Evolutionary conservation across 352 stramenopile species (phyloP), one percentile per base, ranked within the genome.

Genomic region (Pythium rhizo-oryzae): DNA sequence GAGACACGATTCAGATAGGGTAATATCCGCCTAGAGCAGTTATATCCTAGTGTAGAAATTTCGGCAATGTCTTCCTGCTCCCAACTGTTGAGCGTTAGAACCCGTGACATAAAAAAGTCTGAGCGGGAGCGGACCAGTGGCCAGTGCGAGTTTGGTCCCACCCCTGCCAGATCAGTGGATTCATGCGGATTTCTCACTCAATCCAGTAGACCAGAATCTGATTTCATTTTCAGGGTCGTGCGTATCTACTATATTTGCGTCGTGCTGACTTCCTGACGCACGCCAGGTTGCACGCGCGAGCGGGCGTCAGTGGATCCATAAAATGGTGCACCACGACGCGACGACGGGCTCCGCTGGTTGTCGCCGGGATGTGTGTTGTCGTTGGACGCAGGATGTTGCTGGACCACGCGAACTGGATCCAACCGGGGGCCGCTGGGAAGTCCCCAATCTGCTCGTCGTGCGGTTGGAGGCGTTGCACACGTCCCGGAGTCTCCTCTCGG

Each of bases 91-190:
- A 47, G 11, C 12, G 15, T 24, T 43, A 43, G 39, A 57, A 57
- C 25, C 11, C 1, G 21, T 55, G 49, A 19, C 23, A 41, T n/a
- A 55, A 55, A 9, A n/a, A 18, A 9, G 47, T 53, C 30, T 57
- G 21, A 12, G 16, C 19, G 28, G 50, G 9, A 15, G 23, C 23
- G 21, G n/a, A 12, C 50, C 25, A 57, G 50, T 57, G 50, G 50
- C 50, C 50, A 57, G 50, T 57, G 25, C 50, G 28, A 23, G 25
- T 7, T 41, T 43, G 50, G 50, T 57, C 50, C 50, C 50, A 57
- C 50, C 50, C 39, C 25, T 35, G 23, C 49, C 23, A 37, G 49
- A 18, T 55, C 21, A 55, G 49, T 55, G 16, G 24, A 55, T 55
- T 55, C 49, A 35, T 24, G 9, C n/a, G 12, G 1, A n/a, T 55